phyloP scores from a whole-genome alignment of 225 moss, liverwort and hornwort genomes.

The Sphagnum tenellum region DNA sequence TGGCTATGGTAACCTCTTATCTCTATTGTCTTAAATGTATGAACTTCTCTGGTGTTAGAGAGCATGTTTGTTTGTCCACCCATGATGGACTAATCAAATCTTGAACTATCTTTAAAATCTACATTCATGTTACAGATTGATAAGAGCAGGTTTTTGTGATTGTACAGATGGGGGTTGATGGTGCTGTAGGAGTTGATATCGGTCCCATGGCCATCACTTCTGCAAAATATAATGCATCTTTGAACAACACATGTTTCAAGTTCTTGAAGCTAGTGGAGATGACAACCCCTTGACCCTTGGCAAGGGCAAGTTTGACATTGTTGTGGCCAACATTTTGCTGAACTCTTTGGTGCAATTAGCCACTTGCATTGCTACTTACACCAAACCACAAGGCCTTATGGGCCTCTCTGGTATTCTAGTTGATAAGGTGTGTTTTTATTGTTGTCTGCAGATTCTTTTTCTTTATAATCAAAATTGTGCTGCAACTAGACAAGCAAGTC shows the following conservation, averaged over 20 bases:
- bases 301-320: conserved; percentile 48
- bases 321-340: conserved; percentile 75
- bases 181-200: conserved; percentile 74
- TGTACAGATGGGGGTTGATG: conserved; percentile 66
- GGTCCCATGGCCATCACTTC: conserved; percentile 82
- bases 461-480: too few species aligned
- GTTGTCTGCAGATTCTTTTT: too few species aligned
- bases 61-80: too few species aligned
- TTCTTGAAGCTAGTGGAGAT: conserved; percentile 42
- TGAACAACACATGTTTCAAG: conserved; percentile 63
- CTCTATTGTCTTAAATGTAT: too few species aligned
- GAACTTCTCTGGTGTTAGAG: too few species aligned
- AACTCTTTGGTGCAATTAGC: conserved; percentile 69
- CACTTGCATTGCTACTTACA: conserved; percentile 53
- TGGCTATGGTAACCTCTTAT: too few species aligned
- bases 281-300: conserved; percentile 58
- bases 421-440: conserved; percentile 45
- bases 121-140: background rate
- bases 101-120: background rate
- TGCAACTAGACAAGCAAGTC: background rate
- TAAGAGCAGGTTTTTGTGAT: too few species aligned
- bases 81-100: background rate
- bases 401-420: conserved; percentile 80
- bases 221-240: conserved; percentile 70
- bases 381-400: conserved; percentile 67